Conservation (phyloP, 768 basidiomycete species). For the Hydnomerulius pinastri region DNA sequence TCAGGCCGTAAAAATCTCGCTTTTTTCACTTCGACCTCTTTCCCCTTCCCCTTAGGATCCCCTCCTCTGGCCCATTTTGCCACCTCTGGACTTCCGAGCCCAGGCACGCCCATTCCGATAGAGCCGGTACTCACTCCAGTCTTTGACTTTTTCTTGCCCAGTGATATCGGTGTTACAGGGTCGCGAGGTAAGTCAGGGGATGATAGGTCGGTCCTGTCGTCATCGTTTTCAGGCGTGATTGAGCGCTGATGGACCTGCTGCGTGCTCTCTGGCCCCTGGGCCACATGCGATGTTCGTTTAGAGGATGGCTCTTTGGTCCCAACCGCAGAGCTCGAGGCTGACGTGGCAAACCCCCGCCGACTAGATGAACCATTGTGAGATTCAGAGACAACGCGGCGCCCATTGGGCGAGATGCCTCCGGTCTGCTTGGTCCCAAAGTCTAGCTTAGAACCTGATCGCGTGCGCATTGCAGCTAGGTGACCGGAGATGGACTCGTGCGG, state of each 20-base stretch:
- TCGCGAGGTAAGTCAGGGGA: slow-evolving; percentile 35
- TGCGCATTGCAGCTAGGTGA: slow-evolving; percentile 25
- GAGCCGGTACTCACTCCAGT: slow-evolving; percentile 4
- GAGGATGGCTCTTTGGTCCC: slow-evolving; percentile 11
- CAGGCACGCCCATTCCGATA: slow-evolving; percentile 35
- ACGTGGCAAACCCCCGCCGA: slow-evolving; percentile 2
- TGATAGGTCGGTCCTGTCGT: slow-evolving; percentile 18
- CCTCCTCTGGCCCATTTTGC: slow-evolving; percentile 51
- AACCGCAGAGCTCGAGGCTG: slow-evolving; percentile 1
- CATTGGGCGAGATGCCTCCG: background rate
- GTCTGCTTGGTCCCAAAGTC: background rate
- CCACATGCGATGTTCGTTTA: background rate
- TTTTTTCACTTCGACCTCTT: slow-evolving; percentile 36
- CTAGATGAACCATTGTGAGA: slow-evolving; percentile 8
- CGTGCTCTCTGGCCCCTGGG: background rate
- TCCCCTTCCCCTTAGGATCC: slow-evolving; percentile 31
- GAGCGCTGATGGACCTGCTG: slow-evolving; percentile 9
- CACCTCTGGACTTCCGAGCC: slow-evolving; percentile 56
- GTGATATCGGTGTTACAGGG: slow-evolving; percentile 34
- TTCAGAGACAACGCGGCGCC: slow-evolving; percentile 24
- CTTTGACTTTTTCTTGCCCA: slow-evolving; percentile 22
- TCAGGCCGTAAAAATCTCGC: slow-evolving; percentile 44
- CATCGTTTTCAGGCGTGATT: slow-evolving; percentile 14
- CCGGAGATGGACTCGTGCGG: slow-evolving; percentile 30
- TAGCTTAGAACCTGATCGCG: slow-evolving; percentile 15